Evolutionary conservation across 805 yeast species (phyloP), one percentile per base, ranked within the genome.

Genomic region (Lachancea dasiensis): DNA sequence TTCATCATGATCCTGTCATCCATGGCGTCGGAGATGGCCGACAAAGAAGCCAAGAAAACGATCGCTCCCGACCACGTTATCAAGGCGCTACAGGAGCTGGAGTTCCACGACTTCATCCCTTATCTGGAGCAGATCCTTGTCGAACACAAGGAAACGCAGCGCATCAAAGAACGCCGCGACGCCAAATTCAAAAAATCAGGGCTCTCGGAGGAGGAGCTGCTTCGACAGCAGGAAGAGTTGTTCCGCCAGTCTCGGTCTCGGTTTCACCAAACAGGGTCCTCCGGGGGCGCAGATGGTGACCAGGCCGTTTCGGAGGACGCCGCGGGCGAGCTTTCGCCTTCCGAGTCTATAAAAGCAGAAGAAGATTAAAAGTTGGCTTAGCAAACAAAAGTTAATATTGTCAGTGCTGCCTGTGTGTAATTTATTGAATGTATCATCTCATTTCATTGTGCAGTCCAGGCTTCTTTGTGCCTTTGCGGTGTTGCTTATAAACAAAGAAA

Each of bases 41-140:
- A 92, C 51, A 83, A 82, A 51, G 98, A 92, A 58, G 79, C 94
- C 38, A 92, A 92, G 61, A 92, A 92, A 63, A 92, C 98, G 2
- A 92, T 92, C 30, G 95, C 96, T 0, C 82, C 95, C 2, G 98
- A 92, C 58, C 98, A 92, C 58, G 97, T 92, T 26, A 73, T 90
- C 46, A 83, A 81, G 53, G 97, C 97, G 0, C 65, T 92, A 31
- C 79, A 76, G 44, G 95, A 84, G 52, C 69, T 92, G 39, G 98
- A 95, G 19, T 92, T 86, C 60, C 72, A 72, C 20, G 87, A 85
- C 42, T 92, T 90, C 59, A 70, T 92, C 36, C 89, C 82, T 24
- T 81, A 86, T 19, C 75, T 92, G 31, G 81, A 84, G 52, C 79
- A 81, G 46, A 85, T 85, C 16, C 68, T 90, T 46, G 75, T 70